Percentiles rank a stretch among this genome's conserved stretches.
These are phyloP conservation scores for Zygotorulaspora florentina DNA, from an alignment of 805 yeast genomes.

Conservation along the genomic window DNA sequence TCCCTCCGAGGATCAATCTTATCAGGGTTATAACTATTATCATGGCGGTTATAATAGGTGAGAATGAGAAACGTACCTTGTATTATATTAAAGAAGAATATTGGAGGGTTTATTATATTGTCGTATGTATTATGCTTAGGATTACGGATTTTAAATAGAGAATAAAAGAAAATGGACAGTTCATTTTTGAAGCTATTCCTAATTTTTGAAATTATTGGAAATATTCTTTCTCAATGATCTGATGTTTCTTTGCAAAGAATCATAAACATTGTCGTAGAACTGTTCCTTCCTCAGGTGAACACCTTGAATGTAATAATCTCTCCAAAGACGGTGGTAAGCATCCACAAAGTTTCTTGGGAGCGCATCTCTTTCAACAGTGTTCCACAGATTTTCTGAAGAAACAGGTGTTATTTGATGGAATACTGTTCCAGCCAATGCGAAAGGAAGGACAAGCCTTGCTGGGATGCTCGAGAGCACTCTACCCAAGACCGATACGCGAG, in stretches of 20 bases:
- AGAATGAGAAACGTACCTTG: neutral
- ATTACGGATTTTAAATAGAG: neutral
- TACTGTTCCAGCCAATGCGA: conserved; percentile 20
- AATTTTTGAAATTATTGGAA: neutral
- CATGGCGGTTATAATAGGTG: conserved; percentile 9
- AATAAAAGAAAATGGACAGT: neutral
- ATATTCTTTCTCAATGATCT: conserved; percentile 26
- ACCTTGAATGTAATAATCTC: conserved; percentile 11
- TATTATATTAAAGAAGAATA: neutral
- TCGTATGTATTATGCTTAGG: too few species aligned
- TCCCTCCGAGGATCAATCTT: conserved; percentile 10
- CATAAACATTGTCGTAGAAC: conserved; percentile 7
- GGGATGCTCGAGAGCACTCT: conserved; percentile 24
- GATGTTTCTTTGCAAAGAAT: conserved; percentile 14
- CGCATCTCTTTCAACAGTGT: conserved; percentile 16
- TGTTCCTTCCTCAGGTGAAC: conserved; percentile 5
- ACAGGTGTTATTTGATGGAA: conserved; percentile 26
- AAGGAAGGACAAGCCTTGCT: conserved; percentile 25
- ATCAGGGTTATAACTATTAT: conserved; percentile 13
- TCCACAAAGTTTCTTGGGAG: conserved; percentile 18
- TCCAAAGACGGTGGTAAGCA: conserved; percentile 12
- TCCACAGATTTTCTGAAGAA: conserved; percentile 22
- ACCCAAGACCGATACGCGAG: conserved; percentile 15
- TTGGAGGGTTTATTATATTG: neutral
- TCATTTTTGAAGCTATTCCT: neutral